A percentile compares a stretch with the other conserved stretches of the same genome.
phyloP scores from a whole-genome alignment of 768 basidiomycete species.

The Dacryopinax spathularia region DNA sequence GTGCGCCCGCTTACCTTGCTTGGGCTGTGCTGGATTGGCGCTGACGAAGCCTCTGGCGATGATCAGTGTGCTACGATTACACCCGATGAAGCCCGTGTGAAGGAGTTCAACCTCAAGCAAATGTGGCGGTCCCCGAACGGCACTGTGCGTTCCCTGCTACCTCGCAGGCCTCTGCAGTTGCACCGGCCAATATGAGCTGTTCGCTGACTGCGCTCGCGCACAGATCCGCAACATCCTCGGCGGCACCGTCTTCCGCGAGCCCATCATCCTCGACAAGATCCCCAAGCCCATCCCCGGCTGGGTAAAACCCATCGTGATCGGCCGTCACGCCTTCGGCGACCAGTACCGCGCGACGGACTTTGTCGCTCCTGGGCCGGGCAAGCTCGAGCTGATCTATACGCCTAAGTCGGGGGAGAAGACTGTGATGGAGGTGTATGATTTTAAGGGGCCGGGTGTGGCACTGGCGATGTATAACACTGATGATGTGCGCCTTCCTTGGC shows the following conservation, averaged over 20 bases:
- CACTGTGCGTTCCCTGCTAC: slow-evolving; percentile 40
- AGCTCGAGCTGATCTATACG: slow-evolving; percentile 81
- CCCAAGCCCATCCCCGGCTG: slow-evolving; percentile 93
- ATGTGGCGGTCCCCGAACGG: slow-evolving; percentile 99
- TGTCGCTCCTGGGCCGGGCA: slow-evolving; percentile 80
- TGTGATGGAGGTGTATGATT: slow-evolving; percentile 77
- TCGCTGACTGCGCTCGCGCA: slow-evolving; percentile 10
- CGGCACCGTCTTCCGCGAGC: slow-evolving; percentile 97
- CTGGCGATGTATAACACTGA: slow-evolving; percentile 99
- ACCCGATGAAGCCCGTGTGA: slow-evolving; percentile 87
- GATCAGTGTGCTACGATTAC: slow-evolving; percentile 85
- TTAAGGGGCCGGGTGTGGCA: slow-evolving; percentile 82
- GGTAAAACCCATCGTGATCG: slow-evolving; percentile 91
- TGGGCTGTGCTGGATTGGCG: not conserved
- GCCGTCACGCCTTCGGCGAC: slow-evolving; percentile 95
- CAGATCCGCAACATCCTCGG: slow-evolving; percentile 95
- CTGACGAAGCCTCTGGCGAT: not conserved
- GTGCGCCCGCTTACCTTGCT: not conserved
- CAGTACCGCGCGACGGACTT: slow-evolving; percentile 94
- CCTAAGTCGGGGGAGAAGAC: slow-evolving; percentile 55
- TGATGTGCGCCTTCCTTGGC: slow-evolving; percentile 48
- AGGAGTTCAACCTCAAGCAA: slow-evolving; percentile 95
- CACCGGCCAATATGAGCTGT: not conserved
- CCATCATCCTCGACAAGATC: slow-evolving; percentile 81
- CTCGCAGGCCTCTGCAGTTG: slow-evolving; percentile 5